Evolutionary conservation across 2,329 filamentous ascomycete genomes (phyloP).

Genomic region (Colletotrichum sp.): DNA sequence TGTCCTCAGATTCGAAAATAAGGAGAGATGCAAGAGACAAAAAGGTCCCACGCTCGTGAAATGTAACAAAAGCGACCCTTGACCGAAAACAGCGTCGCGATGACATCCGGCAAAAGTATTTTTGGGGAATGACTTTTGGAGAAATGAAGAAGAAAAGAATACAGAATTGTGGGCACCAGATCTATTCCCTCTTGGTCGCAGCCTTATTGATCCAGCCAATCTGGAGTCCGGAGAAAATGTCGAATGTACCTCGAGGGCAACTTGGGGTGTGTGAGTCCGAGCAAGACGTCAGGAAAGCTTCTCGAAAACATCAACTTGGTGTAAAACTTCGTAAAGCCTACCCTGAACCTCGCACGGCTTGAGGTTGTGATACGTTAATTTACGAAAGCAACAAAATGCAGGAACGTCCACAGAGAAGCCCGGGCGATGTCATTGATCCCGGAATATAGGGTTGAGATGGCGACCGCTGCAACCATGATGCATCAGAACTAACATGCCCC

Average conservation of each 20-base stretch:
- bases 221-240: not conserved
- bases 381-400: constrained; percentile 3
- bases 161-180: not conserved
- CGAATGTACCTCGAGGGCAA: not conserved
- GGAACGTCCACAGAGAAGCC: not conserved
- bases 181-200: not conserved
- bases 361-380: constrained; percentile 4
- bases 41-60: not conserved
- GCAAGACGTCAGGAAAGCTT: not conserved
- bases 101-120: not conserved
- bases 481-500: not conserved
- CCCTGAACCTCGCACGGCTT: not conserved
- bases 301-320: not conserved
- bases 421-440: not conserved
- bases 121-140: not conserved
- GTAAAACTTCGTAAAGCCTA: not conserved
- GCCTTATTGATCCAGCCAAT: not conserved
- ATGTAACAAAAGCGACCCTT: not conserved
- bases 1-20: not conserved
- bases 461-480: not conserved
- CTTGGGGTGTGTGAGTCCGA: not conserved
- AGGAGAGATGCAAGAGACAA: not conserved
- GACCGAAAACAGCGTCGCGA: not conserved
- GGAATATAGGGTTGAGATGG: not conserved
- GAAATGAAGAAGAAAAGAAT: not conserved